Conservation (phyloP, 306 rosid genomes). For the Prunus mongolica region DNA sequence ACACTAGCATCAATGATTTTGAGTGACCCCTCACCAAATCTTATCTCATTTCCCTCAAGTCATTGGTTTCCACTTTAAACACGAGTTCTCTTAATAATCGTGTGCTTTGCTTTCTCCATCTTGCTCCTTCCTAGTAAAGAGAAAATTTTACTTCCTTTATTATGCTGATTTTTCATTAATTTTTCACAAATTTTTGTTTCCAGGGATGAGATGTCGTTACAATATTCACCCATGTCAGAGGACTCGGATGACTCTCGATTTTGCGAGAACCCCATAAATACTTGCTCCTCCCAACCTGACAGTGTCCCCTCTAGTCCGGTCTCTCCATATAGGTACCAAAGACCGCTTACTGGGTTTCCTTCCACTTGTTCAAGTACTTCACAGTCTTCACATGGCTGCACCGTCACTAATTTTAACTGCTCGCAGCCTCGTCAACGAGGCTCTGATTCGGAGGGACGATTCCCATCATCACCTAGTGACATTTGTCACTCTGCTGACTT, state of each 20-base stretch:
- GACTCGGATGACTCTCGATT: constrained; percentile 82
- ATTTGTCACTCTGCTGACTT: constrained; percentile 97
- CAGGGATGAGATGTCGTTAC: constrained; percentile 82
- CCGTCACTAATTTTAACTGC: constrained; percentile 34
- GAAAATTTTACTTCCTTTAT: neutral
- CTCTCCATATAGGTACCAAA: constrained; percentile 80
- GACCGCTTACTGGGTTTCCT: constrained; percentile 39
- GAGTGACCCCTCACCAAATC: neutral
- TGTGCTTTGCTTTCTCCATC: neutral
- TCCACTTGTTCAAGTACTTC: constrained; percentile 55
- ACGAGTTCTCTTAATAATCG: neutral
- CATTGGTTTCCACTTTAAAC: neutral
- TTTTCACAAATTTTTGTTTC: constrained; percentile 10
- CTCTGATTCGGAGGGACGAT: constrained; percentile 93
- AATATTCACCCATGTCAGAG: constrained; percentile 98
- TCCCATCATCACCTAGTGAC: constrained; percentile 97
- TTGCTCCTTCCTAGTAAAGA: neutral
- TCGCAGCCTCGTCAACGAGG: constrained; percentile 85
- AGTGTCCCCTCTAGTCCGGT: constrained; percentile 81
- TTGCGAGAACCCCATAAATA: constrained; percentile 53
- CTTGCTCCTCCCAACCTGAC: constrained; percentile 61
- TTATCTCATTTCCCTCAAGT: neutral
- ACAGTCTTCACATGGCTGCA: constrained; percentile 47
- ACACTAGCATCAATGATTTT: neutral
- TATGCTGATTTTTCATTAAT: neutral